Conservation (phyloP, 176 grass and related monocot genomes). For the Miscanthus lutarioriparius region DNA sequence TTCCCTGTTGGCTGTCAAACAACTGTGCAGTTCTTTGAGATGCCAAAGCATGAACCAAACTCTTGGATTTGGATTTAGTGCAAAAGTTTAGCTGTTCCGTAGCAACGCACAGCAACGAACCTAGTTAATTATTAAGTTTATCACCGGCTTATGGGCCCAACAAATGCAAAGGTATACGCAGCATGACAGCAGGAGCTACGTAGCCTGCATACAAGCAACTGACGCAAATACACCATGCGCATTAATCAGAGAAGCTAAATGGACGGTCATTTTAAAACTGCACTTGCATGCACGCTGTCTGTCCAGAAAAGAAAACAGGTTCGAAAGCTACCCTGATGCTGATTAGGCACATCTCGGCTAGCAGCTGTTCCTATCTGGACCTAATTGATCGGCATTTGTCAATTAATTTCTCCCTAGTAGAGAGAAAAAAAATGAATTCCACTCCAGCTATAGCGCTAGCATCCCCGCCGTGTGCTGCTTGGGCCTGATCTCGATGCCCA, state of each 20-base stretch:
- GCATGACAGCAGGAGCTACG: not conserved
- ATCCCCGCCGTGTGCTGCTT: constrained; percentile 15
- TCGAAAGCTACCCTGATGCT: not conserved
- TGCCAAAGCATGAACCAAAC: too few relatives aligned
- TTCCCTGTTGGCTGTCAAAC: too few relatives aligned
- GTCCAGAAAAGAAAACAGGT: not conserved
- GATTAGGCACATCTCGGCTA: not conserved
- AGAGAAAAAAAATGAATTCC: not conserved
- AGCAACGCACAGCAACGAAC: too few relatives aligned
- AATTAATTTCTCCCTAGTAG: not conserved
- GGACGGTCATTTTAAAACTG: not conserved
- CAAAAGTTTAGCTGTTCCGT: too few relatives aligned
- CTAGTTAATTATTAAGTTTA: too few relatives aligned
- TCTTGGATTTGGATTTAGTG: too few relatives aligned
- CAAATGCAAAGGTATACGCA: not conserved
- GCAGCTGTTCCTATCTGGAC: constrained; percentile 1
- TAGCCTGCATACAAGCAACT: not conserved
- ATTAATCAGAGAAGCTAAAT: not conserved
- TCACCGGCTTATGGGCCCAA: too few relatives aligned
- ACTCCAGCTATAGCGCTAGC: not conserved
- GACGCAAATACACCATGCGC: not conserved
- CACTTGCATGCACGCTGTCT: not conserved
- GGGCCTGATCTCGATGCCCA: constrained; percentile 71
- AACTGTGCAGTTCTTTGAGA: too few relatives aligned
- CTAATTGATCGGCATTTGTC: not conserved